These are phyloP conservation scores for Chytriomyces sp. DNA, from an alignment of 192 early-diverging fungal species.

Conservation along the genomic window DNA sequence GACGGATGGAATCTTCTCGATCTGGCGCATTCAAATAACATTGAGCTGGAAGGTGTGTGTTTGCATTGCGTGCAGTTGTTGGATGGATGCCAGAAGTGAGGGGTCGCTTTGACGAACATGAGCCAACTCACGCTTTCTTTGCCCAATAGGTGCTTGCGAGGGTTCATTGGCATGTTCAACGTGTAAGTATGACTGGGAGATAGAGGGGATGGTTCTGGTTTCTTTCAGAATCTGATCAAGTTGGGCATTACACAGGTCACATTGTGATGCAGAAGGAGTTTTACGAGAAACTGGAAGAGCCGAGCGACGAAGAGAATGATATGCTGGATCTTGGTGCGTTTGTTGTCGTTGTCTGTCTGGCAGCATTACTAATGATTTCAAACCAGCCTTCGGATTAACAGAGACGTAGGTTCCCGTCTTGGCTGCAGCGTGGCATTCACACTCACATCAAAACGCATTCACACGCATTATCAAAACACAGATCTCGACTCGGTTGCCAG, in stretches of 20 bases:
- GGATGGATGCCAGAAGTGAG: too few species aligned
- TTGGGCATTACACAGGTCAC: conserved; percentile 55
- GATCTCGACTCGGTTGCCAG: conserved; percentile 93
- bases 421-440: background rate
- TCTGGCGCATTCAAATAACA: conserved; percentile 86
- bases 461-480: too few species aligned
- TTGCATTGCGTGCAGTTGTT: background rate
- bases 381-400: conserved; percentile 84
- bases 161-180: conserved; percentile 93
- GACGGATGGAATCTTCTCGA: conserved; percentile 91
- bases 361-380: too few species aligned
- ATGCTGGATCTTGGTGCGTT: conserved; percentile 80
- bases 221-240: too few species aligned
- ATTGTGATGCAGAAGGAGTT: conserved; percentile 82
- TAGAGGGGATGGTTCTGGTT: background rate
- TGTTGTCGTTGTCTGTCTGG: too few species aligned
- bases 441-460: too few species aligned
- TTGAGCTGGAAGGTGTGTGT: conserved; percentile 87
- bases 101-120: background rate
- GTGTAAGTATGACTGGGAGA: conserved; percentile 48
- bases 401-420: conserved; percentile 73
- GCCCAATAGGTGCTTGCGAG: conserved; percentile 81
- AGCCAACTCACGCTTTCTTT: background rate
- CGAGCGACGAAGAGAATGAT: conserved; percentile 96
- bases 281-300: conserved; percentile 87